phyloP scores from a whole-genome alignment of 2,329 filamentous ascomycete genomes.

The Colletotrichum euphorbiae region DNA sequence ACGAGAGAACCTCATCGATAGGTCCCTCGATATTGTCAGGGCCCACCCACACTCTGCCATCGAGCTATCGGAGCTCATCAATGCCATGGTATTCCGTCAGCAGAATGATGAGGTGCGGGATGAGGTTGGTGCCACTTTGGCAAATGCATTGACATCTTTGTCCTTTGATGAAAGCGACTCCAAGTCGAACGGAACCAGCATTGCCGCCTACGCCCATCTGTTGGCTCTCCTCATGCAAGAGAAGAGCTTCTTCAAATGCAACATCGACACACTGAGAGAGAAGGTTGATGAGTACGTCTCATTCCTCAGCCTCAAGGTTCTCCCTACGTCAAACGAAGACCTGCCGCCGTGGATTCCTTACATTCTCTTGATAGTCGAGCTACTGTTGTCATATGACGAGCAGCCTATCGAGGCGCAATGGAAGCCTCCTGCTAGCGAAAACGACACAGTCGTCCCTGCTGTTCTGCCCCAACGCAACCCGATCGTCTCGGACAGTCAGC shows the following conservation, averaged over 20 bases:
- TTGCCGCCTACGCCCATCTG: conserved; percentile 92
- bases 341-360: conserved; percentile 94
- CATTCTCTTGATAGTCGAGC: conserved; percentile 89
- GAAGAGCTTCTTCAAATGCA: conserved; percentile 81
- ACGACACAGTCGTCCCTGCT: conserved; percentile 62
- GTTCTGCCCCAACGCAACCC: conserved; percentile 59
- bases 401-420: conserved; percentile 81
- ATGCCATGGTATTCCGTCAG: conserved; percentile 74
- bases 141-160: conserved; percentile 83
- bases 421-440: conserved; percentile 66
- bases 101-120: conserved; percentile 67
- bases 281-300: conserved; percentile 80
- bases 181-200: conserved; percentile 71
- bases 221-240: conserved; percentile 90
- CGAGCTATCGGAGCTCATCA: conserved; percentile 89
- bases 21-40: conserved; percentile 89
- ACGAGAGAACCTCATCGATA: conserved; percentile 83
- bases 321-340: conserved; percentile 64
- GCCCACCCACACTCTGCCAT: conserved; percentile 90
- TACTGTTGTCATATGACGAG: conserved; percentile 88
- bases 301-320: conserved; percentile 76
- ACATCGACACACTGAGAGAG: conserved; percentile 79
- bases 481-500: conserved; percentile 72
- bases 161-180: conserved; percentile 70
- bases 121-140: conserved; percentile 85